These are phyloP conservation scores for Jacaranda mimosifolia DNA, from an alignment of 257 asterid genomes.

Conservation along the genomic window DNA sequence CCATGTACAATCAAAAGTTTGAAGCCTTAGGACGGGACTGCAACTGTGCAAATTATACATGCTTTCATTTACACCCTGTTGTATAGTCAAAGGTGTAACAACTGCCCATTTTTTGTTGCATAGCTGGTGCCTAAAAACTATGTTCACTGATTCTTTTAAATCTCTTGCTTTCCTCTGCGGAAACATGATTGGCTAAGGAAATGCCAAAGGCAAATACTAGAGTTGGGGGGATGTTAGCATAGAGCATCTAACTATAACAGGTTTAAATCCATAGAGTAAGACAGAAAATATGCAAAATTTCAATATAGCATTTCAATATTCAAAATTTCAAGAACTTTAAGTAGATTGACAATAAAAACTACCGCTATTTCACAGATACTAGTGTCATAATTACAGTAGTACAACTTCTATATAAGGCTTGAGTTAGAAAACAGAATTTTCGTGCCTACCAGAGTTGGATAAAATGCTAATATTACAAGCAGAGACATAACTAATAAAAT, in stretches of 20 bases:
- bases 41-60: conserved; percentile 40
- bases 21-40: conserved; percentile 31
- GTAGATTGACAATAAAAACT: conserved; percentile 12
- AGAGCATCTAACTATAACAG: too few species aligned
- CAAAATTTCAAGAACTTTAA: conserved; percentile 8
- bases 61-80: conserved; percentile 40
- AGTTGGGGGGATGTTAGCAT: too few species aligned
- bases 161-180: not conserved
- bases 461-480: conserved; percentile 42
- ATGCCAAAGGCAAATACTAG: too few species aligned
- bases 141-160: conserved; percentile 6
- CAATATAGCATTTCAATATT: not conserved
- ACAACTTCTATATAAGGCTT: conserved; percentile 27
- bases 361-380: conserved; percentile 29
- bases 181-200: too few species aligned
- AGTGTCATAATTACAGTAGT: conserved; percentile 34
- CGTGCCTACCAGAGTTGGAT: conserved; percentile 34
- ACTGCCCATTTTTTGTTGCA: conserved; percentile 34
- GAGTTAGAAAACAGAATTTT: conserved; percentile 33
- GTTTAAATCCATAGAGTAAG: too few species aligned
- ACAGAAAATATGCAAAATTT: too few species aligned
- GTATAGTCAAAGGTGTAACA: conserved; percentile 40
- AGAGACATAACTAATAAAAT: conserved; percentile 25
- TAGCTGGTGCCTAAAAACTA: not conserved
- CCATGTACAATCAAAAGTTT: conserved; percentile 24